A percentile compares a stretch with the other conserved stretches of the same genome.
Evolutionary conservation across 2,329 filamentous ascomycete species (phyloP).

Genomic region (Sporothrix brasiliensis): DNA sequence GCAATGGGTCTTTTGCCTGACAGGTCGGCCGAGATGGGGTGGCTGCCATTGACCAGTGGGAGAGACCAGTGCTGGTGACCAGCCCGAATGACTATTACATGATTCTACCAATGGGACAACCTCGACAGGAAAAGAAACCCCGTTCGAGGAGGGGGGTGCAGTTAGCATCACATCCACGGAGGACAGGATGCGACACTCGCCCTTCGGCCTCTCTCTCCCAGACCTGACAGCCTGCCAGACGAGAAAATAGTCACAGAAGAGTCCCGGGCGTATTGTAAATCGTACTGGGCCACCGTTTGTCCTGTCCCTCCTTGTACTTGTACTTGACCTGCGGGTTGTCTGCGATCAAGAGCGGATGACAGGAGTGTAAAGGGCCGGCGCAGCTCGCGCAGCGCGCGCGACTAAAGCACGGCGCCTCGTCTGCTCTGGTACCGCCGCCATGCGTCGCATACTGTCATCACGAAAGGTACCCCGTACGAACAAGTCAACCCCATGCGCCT

Average conservation of each 20-base stretch:
- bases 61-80: conserved; percentile 4
- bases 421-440: not conserved
- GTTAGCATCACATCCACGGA: not conserved
- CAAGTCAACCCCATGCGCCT: conserved; percentile 5
- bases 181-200: not conserved
- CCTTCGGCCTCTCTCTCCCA: not conserved
- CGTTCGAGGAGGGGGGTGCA: not conserved
- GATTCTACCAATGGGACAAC: not conserved
- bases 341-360: not conserved
- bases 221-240: not conserved
- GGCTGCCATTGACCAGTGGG: conserved; percentile 16
- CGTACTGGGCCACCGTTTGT: not conserved
- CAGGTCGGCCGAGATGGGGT: not conserved
- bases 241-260: not conserved
- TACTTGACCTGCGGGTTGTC: not conserved
- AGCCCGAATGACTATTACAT: not conserved
- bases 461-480: not conserved
- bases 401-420: not conserved
- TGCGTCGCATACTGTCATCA: not conserved
- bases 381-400: not conserved
- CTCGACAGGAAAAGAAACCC: not conserved
- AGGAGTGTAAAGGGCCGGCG: not conserved
- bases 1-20: conserved; percentile 2
- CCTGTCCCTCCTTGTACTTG: not conserved
- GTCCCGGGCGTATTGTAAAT: not conserved